Conservation (phyloP, 805 yeast genomes). For the Sugiyamaella valdiviana region DNA sequence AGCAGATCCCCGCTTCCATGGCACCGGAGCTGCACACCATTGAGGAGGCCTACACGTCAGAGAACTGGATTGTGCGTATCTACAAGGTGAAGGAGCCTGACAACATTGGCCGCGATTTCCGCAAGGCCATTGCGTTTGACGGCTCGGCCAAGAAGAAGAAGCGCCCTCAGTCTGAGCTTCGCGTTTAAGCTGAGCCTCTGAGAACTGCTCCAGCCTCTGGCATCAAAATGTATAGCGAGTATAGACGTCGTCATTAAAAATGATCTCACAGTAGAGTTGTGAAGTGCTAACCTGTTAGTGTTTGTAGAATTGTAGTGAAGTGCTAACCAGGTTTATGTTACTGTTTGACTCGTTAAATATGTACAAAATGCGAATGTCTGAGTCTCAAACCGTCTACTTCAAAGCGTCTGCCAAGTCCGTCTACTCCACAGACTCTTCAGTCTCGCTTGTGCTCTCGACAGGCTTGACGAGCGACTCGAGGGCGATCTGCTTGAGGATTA, state of each 20-base stretch:
- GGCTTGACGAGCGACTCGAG: not conserved
- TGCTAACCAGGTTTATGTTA: too few species aligned
- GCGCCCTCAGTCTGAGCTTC: slow-evolving; percentile 19
- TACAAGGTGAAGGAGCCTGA: slow-evolving; percentile 88
- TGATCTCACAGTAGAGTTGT: not conserved
- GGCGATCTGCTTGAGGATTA: slow-evolving; percentile 18
- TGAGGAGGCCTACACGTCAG: slow-evolving; percentile 92
- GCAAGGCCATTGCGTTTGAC: slow-evolving; percentile 16
- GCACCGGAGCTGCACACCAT: slow-evolving; percentile 60
- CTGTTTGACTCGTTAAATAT: too few species aligned
- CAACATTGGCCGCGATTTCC: slow-evolving; percentile 67
- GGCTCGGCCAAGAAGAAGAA: slow-evolving; percentile 16
- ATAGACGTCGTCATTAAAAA: too few species aligned
- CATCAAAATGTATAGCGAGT: not conserved
- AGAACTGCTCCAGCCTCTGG: too few species aligned
- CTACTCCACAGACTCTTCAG: too few species aligned
- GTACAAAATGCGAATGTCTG: too few species aligned
- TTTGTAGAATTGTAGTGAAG: too few species aligned
- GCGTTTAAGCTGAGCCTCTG: too few species aligned
- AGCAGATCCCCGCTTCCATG: slow-evolving; percentile 48
- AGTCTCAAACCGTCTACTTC: too few species aligned
- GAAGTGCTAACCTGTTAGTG: not conserved
- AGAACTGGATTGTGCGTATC: slow-evolving; percentile 94
- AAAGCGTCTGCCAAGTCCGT: too few species aligned
- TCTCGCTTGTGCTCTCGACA: too few species aligned